Evolutionary conservation across 495 filamentous ascomycete species (phyloP), one percentile per base, ranked within the genome.

Genomic region (Penicillium mononematosum): DNA sequence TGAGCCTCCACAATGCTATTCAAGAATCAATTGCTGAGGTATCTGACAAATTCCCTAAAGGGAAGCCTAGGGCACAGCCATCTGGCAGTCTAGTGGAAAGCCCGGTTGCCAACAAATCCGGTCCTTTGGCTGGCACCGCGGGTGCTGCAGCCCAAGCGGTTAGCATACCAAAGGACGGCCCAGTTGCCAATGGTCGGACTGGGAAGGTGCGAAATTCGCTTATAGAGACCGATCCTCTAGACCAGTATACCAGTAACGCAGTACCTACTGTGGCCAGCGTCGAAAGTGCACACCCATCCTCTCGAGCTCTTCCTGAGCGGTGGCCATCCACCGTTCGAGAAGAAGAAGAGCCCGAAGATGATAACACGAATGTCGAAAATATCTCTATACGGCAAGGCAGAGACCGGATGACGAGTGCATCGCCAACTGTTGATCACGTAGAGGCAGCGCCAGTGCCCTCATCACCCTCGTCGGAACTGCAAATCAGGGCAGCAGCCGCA

Each of bases 301-400:
- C 71, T 2, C 63, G 62, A 31, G 50, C 55, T n/a, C 45, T 49
- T 34, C 62, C 67, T 39, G 74, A 66, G 16, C 85, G 85, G 61
- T 81, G 85, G 58, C 83, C 86, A 2, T 85, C 85, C 1, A 75
- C 82, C 12, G 82, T 88, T 4, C 74, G 71, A n/a, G 86, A 88
- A 65, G 83, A 86, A 59, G 70, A 75, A 12, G 80, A 85, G 59
- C 78, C 70, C 11, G 81, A 84, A 54, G 67, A 73, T 11, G 20
- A 27, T 2, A 44, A 22, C 9, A 27, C n/a, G 3, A 20, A 41
- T 34, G 16, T 42, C n/a, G 44, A 55, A 31, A 8, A 48, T 53
- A 42, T 58, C 9, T n/a, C 32, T 19, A 14, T 46, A 19, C 56
- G 39, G 27, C 48, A 53, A 24, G n/a, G 42, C 14, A 39, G 58